Conservation (phyloP, 2,329 filamentous ascomycete species). For the Colletotrichum australisinense region DNA sequence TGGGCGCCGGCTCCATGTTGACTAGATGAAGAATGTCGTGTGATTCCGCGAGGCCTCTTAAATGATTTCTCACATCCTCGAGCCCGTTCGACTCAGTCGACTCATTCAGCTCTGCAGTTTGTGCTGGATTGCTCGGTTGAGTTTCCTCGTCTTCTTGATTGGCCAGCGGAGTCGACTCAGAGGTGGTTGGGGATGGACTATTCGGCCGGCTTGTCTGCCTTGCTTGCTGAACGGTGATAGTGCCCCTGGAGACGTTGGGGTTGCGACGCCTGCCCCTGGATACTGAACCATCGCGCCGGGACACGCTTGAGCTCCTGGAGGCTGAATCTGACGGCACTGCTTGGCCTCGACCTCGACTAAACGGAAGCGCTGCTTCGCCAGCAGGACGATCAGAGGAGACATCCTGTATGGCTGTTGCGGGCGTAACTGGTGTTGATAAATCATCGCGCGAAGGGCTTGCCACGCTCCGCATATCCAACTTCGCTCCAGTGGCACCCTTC, state of each 20-base stretch:
- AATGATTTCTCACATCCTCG: background rate
- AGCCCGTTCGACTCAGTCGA: background rate
- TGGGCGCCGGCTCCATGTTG: background rate
- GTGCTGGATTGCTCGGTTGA: too few relatives aligned
- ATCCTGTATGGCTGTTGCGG: background rate
- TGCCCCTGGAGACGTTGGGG: background rate
- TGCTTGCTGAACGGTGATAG: background rate
- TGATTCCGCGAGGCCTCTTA: background rate
- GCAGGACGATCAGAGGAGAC: background rate
- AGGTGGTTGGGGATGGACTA: too few relatives aligned
- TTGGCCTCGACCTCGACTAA: background rate
- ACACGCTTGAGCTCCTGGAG: background rate
- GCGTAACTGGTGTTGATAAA: too few relatives aligned
- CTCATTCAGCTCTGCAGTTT: too few relatives aligned
- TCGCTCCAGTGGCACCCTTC: background rate
- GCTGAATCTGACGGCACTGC: background rate
- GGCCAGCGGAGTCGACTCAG: too few relatives aligned
- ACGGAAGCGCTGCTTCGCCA: background rate
- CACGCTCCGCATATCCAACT: background rate
- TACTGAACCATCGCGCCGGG: background rate
- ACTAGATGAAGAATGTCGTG: background rate
- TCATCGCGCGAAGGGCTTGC: background rate
- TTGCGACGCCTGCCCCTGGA: background rate
- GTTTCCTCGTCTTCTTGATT: too few relatives aligned
- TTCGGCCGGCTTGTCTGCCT: too few relatives aligned